Percentiles rank a stretch among this genome's conserved stretches.
These are phyloP conservation scores for Dactylellina parvicollis DNA, from an alignment of 2,329 filamentous ascomycete species.

Conservation along the genomic window DNA sequence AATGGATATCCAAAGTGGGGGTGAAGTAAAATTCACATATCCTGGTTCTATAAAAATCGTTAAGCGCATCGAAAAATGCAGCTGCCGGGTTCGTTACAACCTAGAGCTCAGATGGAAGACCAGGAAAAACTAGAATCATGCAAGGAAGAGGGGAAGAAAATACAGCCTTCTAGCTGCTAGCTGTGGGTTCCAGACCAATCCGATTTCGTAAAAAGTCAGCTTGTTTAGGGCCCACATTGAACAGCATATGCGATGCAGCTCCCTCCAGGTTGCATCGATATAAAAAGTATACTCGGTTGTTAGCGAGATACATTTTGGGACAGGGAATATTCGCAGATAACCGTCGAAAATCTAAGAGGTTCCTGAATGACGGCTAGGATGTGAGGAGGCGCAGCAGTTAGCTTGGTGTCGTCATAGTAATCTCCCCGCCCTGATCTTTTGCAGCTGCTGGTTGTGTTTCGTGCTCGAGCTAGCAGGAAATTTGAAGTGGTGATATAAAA, in stretches of 20 bases:
- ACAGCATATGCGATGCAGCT: neutral
- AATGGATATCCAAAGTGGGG: no score
- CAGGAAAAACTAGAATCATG: neutral
- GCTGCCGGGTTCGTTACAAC: no score
- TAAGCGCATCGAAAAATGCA: no score
- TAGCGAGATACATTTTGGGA: neutral
- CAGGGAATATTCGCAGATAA: neutral
- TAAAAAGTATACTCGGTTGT: neutral
- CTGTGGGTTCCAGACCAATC: neutral
- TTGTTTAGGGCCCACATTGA: neutral
- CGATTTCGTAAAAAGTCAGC: neutral
- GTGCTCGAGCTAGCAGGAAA: conserved; percentile 20
- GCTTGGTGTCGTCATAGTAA: conserved; percentile 28
- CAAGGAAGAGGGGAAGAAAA: neutral
- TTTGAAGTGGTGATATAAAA: conserved; percentile 6
- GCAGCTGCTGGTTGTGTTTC: conserved; percentile 17
- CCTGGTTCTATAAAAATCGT: no score
- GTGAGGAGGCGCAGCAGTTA: conserved; percentile 14
- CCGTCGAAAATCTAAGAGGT: neutral
- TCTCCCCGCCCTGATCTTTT: conserved; percentile 10
- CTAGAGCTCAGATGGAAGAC: no score
- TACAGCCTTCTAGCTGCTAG: neutral
- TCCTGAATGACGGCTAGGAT: conserved; percentile 29
- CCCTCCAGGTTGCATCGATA: neutral
- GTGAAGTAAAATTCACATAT: no score